These are phyloP conservation scores for Curvularia eragrostidis DNA, from an alignment of 2,329 filamentous ascomycete species.

Conservation along the genomic window DNA sequence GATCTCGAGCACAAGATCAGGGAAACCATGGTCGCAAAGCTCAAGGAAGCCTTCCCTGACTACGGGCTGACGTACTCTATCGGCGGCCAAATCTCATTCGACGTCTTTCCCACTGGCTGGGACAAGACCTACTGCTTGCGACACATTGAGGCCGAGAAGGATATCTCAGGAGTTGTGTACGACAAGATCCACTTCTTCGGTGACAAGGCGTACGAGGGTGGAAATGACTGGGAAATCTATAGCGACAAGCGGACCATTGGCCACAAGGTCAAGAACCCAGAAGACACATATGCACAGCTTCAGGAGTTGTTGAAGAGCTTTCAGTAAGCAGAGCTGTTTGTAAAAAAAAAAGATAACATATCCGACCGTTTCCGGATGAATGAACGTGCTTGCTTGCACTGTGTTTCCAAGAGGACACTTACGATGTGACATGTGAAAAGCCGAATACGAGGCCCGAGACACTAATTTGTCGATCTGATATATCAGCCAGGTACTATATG, in stretches of 20 bases:
- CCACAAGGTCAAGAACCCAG: slow-evolving; percentile 80
- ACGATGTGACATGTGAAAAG: neutral
- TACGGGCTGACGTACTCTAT: slow-evolving; percentile 92
- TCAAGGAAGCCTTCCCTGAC: slow-evolving; percentile 83
- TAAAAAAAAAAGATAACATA: neutral
- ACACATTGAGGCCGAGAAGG: slow-evolving; percentile 82
- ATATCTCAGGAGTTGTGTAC: slow-evolving; percentile 73
- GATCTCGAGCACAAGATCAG: slow-evolving; percentile 81
- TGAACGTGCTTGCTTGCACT: neutral
- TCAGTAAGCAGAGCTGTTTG: slow-evolving; percentile 16
- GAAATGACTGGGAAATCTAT: slow-evolving; percentile 97
- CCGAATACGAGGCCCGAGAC: neutral
- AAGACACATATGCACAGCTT: slow-evolving; percentile 80
- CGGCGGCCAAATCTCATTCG: slow-evolving; percentile 97
- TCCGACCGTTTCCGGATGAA: neutral
- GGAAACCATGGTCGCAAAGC: slow-evolving; percentile 73
- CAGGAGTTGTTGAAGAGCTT: slow-evolving; percentile 73
- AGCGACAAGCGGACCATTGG: slow-evolving; percentile 80
- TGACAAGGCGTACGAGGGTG: slow-evolving; percentile 89
- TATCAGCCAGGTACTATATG: neutral
- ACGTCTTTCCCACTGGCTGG: slow-evolving; percentile 96
- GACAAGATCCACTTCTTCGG: slow-evolving; percentile 96
- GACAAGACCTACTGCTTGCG: slow-evolving; percentile 97
- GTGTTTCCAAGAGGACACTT: neutral
- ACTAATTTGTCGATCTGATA: neutral